Evolutionary conservation across 805 yeast genomes (phyloP), one percentile per base, ranked within the genome.

Genomic region (Sugiyamaella boreocaroliniensis): DNA sequence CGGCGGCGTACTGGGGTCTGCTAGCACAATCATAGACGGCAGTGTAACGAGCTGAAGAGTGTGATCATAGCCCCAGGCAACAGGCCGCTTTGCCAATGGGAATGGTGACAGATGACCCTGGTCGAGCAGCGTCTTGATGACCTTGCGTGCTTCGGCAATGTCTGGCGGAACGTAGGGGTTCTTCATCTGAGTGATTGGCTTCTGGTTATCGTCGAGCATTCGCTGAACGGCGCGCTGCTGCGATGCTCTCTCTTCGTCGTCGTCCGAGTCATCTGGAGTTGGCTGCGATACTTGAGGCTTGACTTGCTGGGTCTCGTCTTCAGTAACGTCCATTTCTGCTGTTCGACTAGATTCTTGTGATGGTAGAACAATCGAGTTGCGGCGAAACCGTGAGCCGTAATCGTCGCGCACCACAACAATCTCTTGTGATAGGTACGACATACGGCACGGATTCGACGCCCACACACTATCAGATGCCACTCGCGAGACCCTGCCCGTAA

Each of bases 71-170:
- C 82, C 83, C 73, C 95, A 79, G 18, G 79, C 71, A 0, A 87
- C 73, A 0, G 95, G 86, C 55, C 87, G 77, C 26, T 79, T 69
- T 19, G 73, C 68, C 16, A 73, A 68, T 1, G 81, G 70, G 63
- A 90, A 89, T 11, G 99, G 99, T 32, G 93, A 85, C 45, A 93
- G 66, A 63, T 81, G 85, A 0, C 93, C 93, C 68, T 93, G 99
- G 63, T 88, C 96, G 11, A 93, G 68, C 0, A 93, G 55, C 0
- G 97, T 89, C 57, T 86, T 83, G 15, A 85, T 87, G 1, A 89
- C 68, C 61, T 84, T 60, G n/a, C 71, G 59, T 2, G 71, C 68
- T 55, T 69, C 70, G 1, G 64, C 60, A 10, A 65, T 50, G 47
- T 66, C 66, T 34, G 63, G 61, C 14, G 59, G 51, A 2, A 61